A percentile compares a stretch with the other conserved stretches of the same genome.
phyloP scores from a whole-genome alignment of 2,329 filamentous ascomycete species.

The Fusarium pseudograminearum region DNA sequence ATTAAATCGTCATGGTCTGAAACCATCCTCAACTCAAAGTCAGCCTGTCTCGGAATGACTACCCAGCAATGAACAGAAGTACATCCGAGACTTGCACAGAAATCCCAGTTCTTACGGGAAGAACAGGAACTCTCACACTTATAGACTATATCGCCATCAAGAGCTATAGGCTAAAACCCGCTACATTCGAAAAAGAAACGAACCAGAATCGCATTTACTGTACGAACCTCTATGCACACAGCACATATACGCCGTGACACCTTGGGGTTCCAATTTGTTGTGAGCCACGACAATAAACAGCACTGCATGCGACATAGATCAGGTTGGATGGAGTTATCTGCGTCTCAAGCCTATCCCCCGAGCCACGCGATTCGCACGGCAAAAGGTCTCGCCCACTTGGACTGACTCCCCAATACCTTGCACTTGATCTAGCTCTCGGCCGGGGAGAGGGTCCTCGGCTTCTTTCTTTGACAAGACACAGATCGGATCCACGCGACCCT shows the following conservation, averaged over 20 bases:
- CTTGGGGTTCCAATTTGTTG: slow-evolving; percentile 5
- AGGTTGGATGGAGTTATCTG: slow-evolving; percentile 15
- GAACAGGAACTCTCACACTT: slow-evolving; percentile 5
- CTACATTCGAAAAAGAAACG: slow-evolving; percentile 10
- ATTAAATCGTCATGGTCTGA: too few relatives aligned
- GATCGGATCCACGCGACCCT: slow-evolving; percentile 22
- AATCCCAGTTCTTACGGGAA: slow-evolving; percentile 7
- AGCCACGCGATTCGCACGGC: slow-evolving; percentile 32
- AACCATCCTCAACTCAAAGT: neutral
- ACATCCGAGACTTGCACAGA: neutral
- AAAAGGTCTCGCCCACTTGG: slow-evolving; percentile 25
- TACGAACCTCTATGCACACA: neutral
- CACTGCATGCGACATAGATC: slow-evolving; percentile 4
- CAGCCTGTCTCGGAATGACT: neutral
- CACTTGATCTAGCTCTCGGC: slow-evolving; percentile 35
- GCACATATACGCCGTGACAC: slow-evolving; percentile 8
- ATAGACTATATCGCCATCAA: slow-evolving; percentile 11
- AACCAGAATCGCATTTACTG: neutral
- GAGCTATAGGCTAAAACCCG: neutral
- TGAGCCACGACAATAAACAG: slow-evolving; percentile 5
- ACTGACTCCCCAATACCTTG: slow-evolving; percentile 15
- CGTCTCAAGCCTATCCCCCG: neutral
- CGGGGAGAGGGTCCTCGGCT: slow-evolving; percentile 35
- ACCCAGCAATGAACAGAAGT: neutral
- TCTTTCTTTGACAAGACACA: slow-evolving; percentile 27